Evolutionary conservation across 306 rosid genomes (phyloP), one percentile per base, ranked within the genome.

Genomic region (Glycine soja): DNA sequence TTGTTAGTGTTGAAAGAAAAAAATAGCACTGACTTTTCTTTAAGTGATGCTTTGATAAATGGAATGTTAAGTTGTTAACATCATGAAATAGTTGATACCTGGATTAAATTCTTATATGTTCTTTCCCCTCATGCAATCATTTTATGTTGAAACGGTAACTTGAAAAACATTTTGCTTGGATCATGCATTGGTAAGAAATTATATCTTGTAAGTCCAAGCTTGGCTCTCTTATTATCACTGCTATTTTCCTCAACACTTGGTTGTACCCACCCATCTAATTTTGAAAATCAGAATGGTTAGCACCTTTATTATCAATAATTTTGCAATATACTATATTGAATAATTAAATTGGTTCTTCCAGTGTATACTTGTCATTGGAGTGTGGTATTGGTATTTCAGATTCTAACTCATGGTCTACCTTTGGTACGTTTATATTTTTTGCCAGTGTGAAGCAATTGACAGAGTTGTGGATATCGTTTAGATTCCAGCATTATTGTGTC

Each of bases 401-500:
- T 78, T 68, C 72, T 76, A 43, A 71, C 75, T 57, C 82, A 10
- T 65, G 50, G 52, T 77, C 83, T 67, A 4, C 34, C 42, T 65
- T 67, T 46, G 34, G 70, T 32, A 40, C 43, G 57, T 71, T 53
- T 48, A 75, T 76, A 66, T 67, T 81, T 77, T 81, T 86, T 74
- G 32, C 66, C 85, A 95, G 99, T 93, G 98, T 75, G 99, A 93
- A 87, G 40, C 89, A 86, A 98, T 93, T 82, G 98, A 96, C 78
- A 93, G 70, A 87, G 99, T 95, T 83, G 99, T 94, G 72, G 98
- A 91, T 81, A 87, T 95, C 71, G 91, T 95, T 87, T 98, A 93
- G 90, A 95, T 93, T 88, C 99, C 98, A 81, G 98, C 99, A 77
- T 95, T 95, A 87, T 81, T 91, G 73, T 95, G 98, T 75, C 99